Evolutionary conservation across 768 basidiomycete genomes (phyloP).

Genomic region (Tremella yokohamensis): DNA sequence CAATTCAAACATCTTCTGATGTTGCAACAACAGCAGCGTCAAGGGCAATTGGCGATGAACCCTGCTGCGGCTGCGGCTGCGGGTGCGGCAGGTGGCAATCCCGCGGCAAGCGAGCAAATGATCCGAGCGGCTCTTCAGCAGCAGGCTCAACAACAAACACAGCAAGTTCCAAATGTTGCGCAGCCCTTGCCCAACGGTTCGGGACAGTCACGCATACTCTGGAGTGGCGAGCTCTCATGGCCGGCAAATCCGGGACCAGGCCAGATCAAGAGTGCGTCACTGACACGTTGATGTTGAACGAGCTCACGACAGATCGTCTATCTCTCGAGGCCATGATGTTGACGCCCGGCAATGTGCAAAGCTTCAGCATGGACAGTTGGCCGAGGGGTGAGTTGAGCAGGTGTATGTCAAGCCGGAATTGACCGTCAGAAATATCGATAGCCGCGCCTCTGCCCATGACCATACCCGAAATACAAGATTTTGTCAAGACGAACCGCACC

Average conservation of each 20-base stretch:
- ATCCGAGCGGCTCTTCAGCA: constrained; percentile 8
- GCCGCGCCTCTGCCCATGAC: not conserved
- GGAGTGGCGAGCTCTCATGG: constrained; percentile 6
- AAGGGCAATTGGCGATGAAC: constrained; percentile 20
- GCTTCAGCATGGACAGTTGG: constrained; percentile 8
- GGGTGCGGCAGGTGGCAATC: constrained; percentile 4
- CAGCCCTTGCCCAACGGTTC: not conserved
- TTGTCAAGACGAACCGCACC: constrained; percentile 3
- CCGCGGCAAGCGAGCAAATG: constrained; percentile 14
- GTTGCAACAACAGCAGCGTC: constrained; percentile 16
- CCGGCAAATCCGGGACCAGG: constrained; percentile 2
- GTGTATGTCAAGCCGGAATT: not conserved
- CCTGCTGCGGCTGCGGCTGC: constrained; percentile 13
- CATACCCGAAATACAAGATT: constrained; percentile 2
- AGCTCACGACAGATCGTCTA: not conserved
- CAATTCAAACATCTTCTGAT: constrained; percentile 23
- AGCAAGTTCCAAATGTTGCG: not conserved
- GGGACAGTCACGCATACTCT: not conserved
- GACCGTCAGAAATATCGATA: not conserved
- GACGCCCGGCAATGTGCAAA: not conserved
- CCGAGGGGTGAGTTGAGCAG: constrained; percentile 2
- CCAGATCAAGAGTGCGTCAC: not conserved
- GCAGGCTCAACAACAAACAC: constrained; percentile 11
- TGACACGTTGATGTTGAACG: not conserved
- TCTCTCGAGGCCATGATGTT: not conserved